These are phyloP conservation scores for Termitomyces heimii DNA, from an alignment of 768 basidiomycete genomes.

Conservation along the genomic window DNA sequence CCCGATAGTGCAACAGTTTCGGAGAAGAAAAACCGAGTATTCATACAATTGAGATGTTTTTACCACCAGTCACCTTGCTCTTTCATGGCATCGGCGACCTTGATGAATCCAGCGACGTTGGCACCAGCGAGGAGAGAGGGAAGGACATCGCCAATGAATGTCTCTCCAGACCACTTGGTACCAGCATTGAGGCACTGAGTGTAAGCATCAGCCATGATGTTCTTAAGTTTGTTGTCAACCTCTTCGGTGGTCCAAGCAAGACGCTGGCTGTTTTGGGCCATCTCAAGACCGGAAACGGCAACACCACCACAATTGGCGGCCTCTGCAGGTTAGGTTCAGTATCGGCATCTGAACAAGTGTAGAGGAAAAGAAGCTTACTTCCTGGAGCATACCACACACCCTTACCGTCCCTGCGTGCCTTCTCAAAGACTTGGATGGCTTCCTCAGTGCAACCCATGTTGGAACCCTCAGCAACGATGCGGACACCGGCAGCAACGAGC, in stretches of 20 bases:
- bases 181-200: constrained; percentile 51
- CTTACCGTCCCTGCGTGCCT: constrained; percentile 42
- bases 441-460: constrained; percentile 76
- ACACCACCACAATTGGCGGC: constrained; percentile 70
- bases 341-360: background rate
- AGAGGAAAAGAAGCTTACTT: constrained; percentile 37
- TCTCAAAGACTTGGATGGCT: constrained; percentile 69
- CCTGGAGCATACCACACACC: constrained; percentile 72
- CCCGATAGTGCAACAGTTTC: background rate
- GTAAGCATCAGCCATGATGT: constrained; percentile 67
- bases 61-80: constrained; percentile 78
- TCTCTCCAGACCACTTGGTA: constrained; percentile 49
- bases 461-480: constrained; percentile 71
- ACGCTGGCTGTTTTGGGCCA: constrained; percentile 72
- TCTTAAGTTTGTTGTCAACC: constrained; percentile 64
- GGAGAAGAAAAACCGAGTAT: background rate
- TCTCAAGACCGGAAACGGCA: constrained; percentile 72
- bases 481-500: constrained; percentile 59
- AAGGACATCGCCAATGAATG: constrained; percentile 29
- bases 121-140: constrained; percentile 58
- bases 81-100: constrained; percentile 67
- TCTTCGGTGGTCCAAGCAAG: constrained; percentile 56
- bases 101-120: constrained; percentile 70
- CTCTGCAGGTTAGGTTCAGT: constrained; percentile 26
- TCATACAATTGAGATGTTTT: constrained; percentile 16